Base-by-base conservation (phyloP, 1,139 yeast species). In the Geotrichum histeridarum region DNA sequence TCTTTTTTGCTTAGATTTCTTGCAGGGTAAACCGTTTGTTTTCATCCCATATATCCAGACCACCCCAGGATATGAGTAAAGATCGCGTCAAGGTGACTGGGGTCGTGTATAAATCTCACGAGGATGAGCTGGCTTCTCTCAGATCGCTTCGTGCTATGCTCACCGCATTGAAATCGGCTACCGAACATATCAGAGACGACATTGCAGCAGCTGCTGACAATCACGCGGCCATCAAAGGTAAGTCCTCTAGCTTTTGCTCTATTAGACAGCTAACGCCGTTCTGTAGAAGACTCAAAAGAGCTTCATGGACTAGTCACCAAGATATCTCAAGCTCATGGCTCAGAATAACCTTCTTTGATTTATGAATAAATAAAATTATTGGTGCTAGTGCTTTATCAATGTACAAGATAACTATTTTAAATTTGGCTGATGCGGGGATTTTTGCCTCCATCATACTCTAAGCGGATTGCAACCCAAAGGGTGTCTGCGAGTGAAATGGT, bases 381-480 rank as follows among this genome's bases (percentile, higher is more conserved):
- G 14, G 38, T 35, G 14, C 38, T 12, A 12, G 14, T 14, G 38
- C 14, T 35, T 14, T 35, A 35, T 35, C 38, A 35, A 35, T 41
- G 27, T 17, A 41, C 27, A 22, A 22, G 27, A 22, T 22, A 22
- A 22, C 12, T 11, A 37, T 17, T 14, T 50, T 43, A 55, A 12
- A 50, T 50, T 35, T 55, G 58, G 33, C 54, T 53, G 2, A 55
- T 33, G 17, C 48, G 51, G 3, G 53, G 46, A 39, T 55, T 50
- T 44, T 65, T 62, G 8, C 73, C 77, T 22, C 78, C 78, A 60
- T 82, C 84, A 68, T 85, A 89, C 62, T 90, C 96, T 50, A 74
- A 70, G 39, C 86, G 79, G 52, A 93, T 69, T 60, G 83, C 82
- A 1, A 87, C 88, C 96, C 98, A 91, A 11, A 85, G 71, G 61